A percentile compares a stretch with the other conserved stretches of the same genome.
phyloP scores from a whole-genome alignment of 805 yeast genomes.

The Starmerella gropengiesseri region DNA sequence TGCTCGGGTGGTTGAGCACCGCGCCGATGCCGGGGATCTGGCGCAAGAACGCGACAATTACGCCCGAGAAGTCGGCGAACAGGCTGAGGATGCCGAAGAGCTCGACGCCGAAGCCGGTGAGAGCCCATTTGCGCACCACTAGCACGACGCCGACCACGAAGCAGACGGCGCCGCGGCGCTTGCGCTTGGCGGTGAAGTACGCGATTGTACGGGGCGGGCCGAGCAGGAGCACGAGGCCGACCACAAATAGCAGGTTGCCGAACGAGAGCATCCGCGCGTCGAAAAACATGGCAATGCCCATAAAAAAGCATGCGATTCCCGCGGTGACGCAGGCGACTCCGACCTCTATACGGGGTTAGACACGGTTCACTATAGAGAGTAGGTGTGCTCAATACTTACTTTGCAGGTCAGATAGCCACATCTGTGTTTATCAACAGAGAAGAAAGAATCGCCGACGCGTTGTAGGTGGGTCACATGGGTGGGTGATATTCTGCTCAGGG shows the following conservation, averaged over 20 bases:
- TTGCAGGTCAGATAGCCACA: slow-evolving; percentile 32
- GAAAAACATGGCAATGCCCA: slow-evolving; percentile 78
- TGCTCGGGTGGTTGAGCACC: slow-evolving; percentile 59
- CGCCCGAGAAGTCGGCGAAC: slow-evolving; percentile 89
- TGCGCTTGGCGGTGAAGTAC: slow-evolving; percentile 78
- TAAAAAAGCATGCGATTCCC: slow-evolving; percentile 59
- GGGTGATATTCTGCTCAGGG: no score
- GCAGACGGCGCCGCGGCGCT: slow-evolving; percentile 75
- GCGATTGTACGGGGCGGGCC: slow-evolving; percentile 75
- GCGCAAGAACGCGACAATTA: slow-evolving; percentile 74
- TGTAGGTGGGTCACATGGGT: no score
- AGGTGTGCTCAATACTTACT: slow-evolving; percentile 27
- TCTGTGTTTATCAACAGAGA: slow-evolving; percentile 7
- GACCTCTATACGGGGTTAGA: slow-evolving; percentile 47
- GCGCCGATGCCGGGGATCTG: slow-evolving; percentile 85
- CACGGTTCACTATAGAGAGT: no score
- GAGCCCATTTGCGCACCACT: slow-evolving; percentile 65
- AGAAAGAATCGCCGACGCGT: slow-evolving; percentile 4
- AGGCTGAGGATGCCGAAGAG: slow-evolving; percentile 79
- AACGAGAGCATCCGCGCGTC: slow-evolving; percentile 81
- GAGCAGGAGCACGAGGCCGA: slow-evolving; percentile 76
- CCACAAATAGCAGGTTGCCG: slow-evolving; percentile 69
- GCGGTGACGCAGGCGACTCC: slow-evolving; percentile 84
- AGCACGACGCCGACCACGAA: slow-evolving; percentile 64
- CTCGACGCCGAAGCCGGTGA: slow-evolving; percentile 76